These are phyloP conservation scores for Smithsoniella earleae DNA, from an alignment of 163 green algal genomes.

Conservation along the genomic window DNA sequence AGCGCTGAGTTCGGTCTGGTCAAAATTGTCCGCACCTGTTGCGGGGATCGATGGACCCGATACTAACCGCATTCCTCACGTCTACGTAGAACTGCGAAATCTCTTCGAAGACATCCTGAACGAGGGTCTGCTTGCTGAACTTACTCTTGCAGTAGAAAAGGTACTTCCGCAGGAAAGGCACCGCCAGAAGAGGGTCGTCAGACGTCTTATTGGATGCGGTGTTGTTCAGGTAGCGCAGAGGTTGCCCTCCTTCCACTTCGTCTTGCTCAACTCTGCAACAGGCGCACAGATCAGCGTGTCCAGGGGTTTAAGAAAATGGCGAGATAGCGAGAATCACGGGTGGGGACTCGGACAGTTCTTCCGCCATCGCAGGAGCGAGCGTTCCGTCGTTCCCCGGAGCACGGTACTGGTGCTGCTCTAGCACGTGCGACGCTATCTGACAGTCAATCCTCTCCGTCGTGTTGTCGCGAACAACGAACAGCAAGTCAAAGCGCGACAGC, in stretches of 20 bases:
- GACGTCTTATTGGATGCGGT: conserved; percentile 45
- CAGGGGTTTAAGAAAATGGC: too few species aligned
- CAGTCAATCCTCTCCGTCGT: conserved; percentile 69
- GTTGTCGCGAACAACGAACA: conserved; percentile 94
- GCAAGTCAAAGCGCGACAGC: conserved; percentile 94
- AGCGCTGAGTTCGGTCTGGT: not conserved
- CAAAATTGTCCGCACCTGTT: not conserved
- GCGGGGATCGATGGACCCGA: not conserved
- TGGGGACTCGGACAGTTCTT: conserved; percentile 4
- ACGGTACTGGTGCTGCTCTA: conserved; percentile 86
- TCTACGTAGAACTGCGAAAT: conserved; percentile 79
- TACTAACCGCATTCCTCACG: conserved; percentile 47
- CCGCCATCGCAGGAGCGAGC: conserved; percentile 11
- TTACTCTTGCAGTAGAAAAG: conserved; percentile 72
- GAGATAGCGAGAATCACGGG: too few species aligned
- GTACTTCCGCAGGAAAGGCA: conserved; percentile 85
- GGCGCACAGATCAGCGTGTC: too few species aligned
- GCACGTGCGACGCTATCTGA: conserved; percentile 72
- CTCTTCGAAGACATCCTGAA: conserved; percentile 54
- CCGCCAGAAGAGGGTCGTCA: conserved; percentile 45
- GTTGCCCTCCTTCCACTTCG: conserved; percentile 34
- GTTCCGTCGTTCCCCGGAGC: conserved; percentile 64
- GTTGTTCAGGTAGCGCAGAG: conserved; percentile 4
- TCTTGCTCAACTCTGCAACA: conserved; percentile 40
- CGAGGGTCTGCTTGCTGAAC: conserved; percentile 56